Evolutionary conservation across 192 early-diverging fungal species (phyloP), one percentile per base, ranked within the genome.

Genomic region (Backusella westeae): DNA sequence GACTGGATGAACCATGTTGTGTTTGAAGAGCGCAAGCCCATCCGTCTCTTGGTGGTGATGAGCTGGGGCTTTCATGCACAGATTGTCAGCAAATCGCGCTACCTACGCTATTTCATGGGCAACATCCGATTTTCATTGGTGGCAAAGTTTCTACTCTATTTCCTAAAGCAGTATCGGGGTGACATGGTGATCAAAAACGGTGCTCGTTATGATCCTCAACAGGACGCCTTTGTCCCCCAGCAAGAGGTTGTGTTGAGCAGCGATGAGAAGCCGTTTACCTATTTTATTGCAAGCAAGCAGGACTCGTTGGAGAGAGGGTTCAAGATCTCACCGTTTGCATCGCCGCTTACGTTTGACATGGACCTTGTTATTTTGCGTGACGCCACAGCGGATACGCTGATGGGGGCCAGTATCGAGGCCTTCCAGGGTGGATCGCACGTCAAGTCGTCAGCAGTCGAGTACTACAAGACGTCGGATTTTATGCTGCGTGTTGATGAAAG

Each of bases 51-150:
- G 2, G 87, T 88, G 1, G 85, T 88, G 52, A 79, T 86, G 73
- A 86, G 85, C 52, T 86, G 78, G 80, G 87, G 87, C 21, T 81
- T 88, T 21, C 87, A 88, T 68, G 83, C 85, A 36, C 83, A 85
- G 53, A 83, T 85, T 35, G 87, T 88, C 10, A 80, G 81, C n/a
- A 84, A 88, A 49, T 77, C 87, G 1, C 72, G 82, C 17, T 82
- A 82, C 36, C 78, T 88, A 9, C 77, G 83, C 4, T 71, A 65
- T 21, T 75, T 83, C n/a, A 67, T 88, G 78, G 87, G 87, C 21
- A 88, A 88, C 38, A 76, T 77, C 12, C 80, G 87, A 0, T 88
- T 88, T 46, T 74, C 78, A 5, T 65, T 80, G 44, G 85, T 84
- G 2, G 87, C 87, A 2, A 77, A 77, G 79, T 80, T 80, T 29